Evolutionary conservation across 257 asterid species (phyloP).

Genomic region (Scutellaria galericulata): DNA sequence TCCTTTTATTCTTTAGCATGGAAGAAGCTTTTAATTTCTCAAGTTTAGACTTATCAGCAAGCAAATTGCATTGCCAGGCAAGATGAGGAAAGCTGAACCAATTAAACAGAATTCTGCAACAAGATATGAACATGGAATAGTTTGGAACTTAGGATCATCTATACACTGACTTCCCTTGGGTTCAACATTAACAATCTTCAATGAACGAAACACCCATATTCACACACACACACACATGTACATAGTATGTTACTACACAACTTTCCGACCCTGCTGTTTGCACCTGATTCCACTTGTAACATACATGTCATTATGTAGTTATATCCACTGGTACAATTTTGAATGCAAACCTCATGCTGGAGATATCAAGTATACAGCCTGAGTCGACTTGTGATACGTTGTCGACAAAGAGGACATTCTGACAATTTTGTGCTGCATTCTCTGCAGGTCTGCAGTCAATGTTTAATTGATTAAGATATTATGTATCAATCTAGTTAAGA

Average conservation of each 20-base stretch:
- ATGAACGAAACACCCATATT: not conserved
- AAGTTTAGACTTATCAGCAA: too few relatives aligned
- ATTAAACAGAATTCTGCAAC: not conserved
- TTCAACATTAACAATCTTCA: not conserved
- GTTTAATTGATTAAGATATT: constrained; percentile 9
- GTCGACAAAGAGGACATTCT: constrained; percentile 77
- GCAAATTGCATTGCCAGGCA: not conserved
- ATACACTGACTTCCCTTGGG: not conserved
- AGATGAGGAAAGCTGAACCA: not conserved
- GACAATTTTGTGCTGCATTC: constrained; percentile 70
- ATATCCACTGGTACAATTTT: too few relatives aligned
- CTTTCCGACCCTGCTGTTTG: not conserved
- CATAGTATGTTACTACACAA: not conserved
- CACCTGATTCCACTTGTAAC: not conserved
- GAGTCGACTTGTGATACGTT: constrained; percentile 66
- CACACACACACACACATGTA: not conserved
- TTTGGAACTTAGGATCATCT: not conserved
- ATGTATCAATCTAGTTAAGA: constrained; percentile 5
- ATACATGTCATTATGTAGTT: too few relatives aligned
- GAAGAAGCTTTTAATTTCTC: not conserved
- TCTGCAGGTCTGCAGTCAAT: constrained; percentile 69
- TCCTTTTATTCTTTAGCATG: not conserved
- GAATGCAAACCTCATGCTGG: not conserved
- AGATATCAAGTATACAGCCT: constrained; percentile 57
- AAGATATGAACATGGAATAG: too few relatives aligned